phyloP scores from a whole-genome alignment of 805 yeast species.

The Yueomyces sinensis region DNA sequence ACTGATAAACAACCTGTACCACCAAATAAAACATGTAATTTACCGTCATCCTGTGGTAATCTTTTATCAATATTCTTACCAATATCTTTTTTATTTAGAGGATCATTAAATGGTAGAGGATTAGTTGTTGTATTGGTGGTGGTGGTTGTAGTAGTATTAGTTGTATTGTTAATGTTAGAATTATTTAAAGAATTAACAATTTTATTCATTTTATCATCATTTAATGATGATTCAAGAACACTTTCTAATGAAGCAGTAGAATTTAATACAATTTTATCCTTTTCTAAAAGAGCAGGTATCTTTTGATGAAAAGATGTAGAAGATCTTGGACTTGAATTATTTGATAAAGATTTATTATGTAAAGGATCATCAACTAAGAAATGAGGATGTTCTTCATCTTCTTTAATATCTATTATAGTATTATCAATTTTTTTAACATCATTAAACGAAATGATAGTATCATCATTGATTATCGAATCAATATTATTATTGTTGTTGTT shows the following conservation, averaged over 20 bases:
- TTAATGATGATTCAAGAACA: constrained; percentile 2
- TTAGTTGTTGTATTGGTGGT: neutral
- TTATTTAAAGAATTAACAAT: neutral
- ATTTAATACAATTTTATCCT: neutral
- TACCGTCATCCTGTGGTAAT: constrained; percentile 71
- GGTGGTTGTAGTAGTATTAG: neutral
- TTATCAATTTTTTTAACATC: too few species aligned
- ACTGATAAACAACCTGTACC: constrained; percentile 87
- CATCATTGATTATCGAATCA: too few species aligned
- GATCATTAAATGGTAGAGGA: neutral
- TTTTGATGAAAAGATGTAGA: neutral
- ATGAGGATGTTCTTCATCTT: constrained; percentile 50
- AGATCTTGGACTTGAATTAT: constrained; percentile 13
- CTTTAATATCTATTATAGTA: constrained; percentile 17
- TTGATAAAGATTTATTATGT: constrained; percentile 14
- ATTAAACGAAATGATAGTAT: too few species aligned
- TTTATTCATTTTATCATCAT: neutral
- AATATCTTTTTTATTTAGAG: constrained; percentile 28
- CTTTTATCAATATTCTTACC: constrained; percentile 46
- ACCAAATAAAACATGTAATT: constrained; percentile 72
- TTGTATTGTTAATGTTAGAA: neutral
- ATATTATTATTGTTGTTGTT: too few species aligned
- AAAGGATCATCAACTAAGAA: constrained; percentile 30
- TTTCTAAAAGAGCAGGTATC: neutral
- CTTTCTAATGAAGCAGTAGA: constrained; percentile 3